Conservation (phyloP, 139 green algal species). For the Spirogloea muscicola region DNA sequence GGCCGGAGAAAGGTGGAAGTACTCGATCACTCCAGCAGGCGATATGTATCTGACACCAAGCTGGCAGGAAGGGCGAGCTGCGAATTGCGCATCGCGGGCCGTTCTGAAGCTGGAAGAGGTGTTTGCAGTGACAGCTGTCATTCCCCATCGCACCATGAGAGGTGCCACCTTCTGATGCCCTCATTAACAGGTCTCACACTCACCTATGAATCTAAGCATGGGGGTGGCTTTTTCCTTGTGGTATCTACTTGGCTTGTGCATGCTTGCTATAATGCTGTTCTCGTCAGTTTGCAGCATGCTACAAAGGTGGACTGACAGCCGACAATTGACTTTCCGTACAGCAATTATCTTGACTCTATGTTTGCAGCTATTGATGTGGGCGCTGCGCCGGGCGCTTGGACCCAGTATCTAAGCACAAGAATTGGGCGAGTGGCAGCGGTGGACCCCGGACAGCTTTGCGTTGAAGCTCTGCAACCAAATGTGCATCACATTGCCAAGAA, state of each 20-base stretch:
- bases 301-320: too few species aligned
- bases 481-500: constrained; percentile 30
- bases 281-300: too few species aligned
- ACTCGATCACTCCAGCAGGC: neutral
- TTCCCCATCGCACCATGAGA: neutral
- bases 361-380: constrained; percentile 33
- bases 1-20: neutral
- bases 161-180: too few species aligned
- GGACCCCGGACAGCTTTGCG: constrained; percentile 2
- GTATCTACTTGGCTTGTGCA: too few species aligned
- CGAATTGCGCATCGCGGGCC: neutral
- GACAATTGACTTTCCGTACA: too few species aligned
- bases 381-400: constrained; percentile 37
- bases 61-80: neutral
- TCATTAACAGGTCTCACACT: too few species aligned
- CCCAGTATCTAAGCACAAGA: constrained; percentile 17
- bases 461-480: neutral
- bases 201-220: too few species aligned
- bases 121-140: neutral
- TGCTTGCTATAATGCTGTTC: too few species aligned
- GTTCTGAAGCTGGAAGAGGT: constrained; percentile 28
- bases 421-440: constrained; percentile 14
- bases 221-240: too few species aligned
- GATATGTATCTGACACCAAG: constrained; percentile 13
- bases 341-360: too few species aligned